phyloP scores from a whole-genome alignment of 768 basidiomycete genomes.

The Antrodiella citrinella region DNA sequence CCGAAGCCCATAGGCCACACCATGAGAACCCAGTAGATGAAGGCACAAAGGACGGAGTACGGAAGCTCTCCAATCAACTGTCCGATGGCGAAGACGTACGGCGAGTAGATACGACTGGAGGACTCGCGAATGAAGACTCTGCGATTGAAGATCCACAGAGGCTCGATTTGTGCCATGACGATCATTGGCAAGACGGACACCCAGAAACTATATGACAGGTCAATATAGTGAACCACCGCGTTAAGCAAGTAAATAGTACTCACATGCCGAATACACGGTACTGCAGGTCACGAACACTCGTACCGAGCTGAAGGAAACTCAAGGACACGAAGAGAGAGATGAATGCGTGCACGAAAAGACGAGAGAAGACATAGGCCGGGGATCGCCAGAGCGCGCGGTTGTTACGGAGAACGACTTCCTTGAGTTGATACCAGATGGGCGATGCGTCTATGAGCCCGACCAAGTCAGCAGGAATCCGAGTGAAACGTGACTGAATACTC shows the following conservation, averaged over 20 bases:
- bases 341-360: constrained; percentile 68
- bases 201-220: constrained; percentile 43
- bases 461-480: neutral
- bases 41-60: constrained; percentile 59
- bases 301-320: constrained; percentile 71
- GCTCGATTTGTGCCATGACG: constrained; percentile 75
- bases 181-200: constrained; percentile 62
- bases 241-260: constrained; percentile 17
- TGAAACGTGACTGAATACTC: constrained; percentile 3
- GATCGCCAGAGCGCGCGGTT: constrained; percentile 72
- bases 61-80: constrained; percentile 81
- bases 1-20: constrained; percentile 66
- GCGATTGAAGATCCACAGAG: constrained; percentile 72
- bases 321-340: constrained; percentile 67
- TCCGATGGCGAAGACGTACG: constrained; percentile 76
- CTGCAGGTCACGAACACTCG: constrained; percentile 57
- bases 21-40: constrained; percentile 72
- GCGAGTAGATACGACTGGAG: constrained; percentile 79
- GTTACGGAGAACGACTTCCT: constrained; percentile 57
- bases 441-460: constrained; percentile 51
- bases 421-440: constrained; percentile 66
- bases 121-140: constrained; percentile 41
- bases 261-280: constrained; percentile 77
- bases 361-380: constrained; percentile 79
- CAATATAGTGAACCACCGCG: neutral